A percentile compares a stretch with the other conserved stretches of the same genome.
Conservation (phyloP, 805 yeast genomes). For the Maudiozyma saulgeensis region DNA sequence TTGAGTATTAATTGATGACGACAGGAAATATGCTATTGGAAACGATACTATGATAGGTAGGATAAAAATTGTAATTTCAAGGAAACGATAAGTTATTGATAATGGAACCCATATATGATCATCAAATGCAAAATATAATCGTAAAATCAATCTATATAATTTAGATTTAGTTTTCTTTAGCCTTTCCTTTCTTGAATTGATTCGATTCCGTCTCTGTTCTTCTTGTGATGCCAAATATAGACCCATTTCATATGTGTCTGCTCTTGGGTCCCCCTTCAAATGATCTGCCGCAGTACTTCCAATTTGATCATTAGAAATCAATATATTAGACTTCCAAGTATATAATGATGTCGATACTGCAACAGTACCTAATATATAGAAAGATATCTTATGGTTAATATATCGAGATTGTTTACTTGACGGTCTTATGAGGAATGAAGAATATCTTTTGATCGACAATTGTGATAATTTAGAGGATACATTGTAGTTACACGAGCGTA, state of each 20-base stretch:
- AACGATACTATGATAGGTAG: slow-evolving; percentile 54
- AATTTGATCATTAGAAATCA: background rate
- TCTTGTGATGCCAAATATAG: slow-evolving; percentile 49
- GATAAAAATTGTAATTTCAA: slow-evolving; percentile 32
- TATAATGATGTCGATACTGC: background rate
- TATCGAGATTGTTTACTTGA: background rate
- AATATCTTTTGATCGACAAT: background rate
- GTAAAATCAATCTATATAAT: slow-evolving; percentile 19
- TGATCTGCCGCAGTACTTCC: background rate
- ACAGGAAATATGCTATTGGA: slow-evolving; percentile 43
- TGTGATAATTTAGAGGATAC: background rate
- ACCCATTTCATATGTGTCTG: slow-evolving; percentile 65
- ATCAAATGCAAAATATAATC: slow-evolving; percentile 34
- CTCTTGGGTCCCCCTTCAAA: slow-evolving; percentile 34
- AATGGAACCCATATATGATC: slow-evolving; percentile 64
- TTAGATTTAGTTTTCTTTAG: background rate
- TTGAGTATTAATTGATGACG: slow-evolving; percentile 29
- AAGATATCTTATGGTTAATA: background rate
- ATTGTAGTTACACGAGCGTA: background rate
- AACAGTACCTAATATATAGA: background rate
- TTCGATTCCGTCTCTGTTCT: slow-evolving; percentile 29
- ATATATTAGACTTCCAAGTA: background rate
- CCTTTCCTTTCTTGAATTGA: background rate
- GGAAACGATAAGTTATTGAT: slow-evolving; percentile 55
- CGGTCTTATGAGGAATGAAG: background rate